These are phyloP conservation scores for Metarhizium anisopliae DNA, from an alignment of 2,329 filamentous ascomycete genomes.

Conservation along the genomic window DNA sequence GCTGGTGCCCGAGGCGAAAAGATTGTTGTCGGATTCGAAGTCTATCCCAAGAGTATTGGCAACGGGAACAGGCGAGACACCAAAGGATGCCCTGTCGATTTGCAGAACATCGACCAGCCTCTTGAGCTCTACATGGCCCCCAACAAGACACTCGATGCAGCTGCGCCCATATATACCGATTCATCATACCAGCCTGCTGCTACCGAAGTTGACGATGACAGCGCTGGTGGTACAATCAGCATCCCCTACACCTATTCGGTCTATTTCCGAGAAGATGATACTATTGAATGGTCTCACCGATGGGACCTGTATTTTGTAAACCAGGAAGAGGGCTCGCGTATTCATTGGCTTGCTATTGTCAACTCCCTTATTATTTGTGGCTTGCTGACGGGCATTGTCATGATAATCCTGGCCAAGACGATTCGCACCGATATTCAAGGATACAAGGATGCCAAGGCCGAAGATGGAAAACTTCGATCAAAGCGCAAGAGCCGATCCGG, in stretches of 20 bases:
- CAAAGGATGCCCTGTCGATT: slow-evolving; percentile 57
- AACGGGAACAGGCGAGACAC: slow-evolving; percentile 48
- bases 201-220: slow-evolving; percentile 43
- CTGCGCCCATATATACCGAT: slow-evolving; percentile 39
- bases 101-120: slow-evolving; percentile 52
- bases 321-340: slow-evolving; percentile 70
- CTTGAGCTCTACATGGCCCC: slow-evolving; percentile 61
- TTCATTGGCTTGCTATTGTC: slow-evolving; percentile 82
- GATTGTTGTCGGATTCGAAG: slow-evolving; percentile 80
- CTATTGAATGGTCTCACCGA: slow-evolving; percentile 71
- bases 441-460: slow-evolving; percentile 55
- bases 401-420: slow-evolving; percentile 73
- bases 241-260: slow-evolving; percentile 86
- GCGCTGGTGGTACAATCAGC: slow-evolving; percentile 56
- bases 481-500: slow-evolving; percentile 38
- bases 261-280: slow-evolving; percentile 77
- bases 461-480: slow-evolving; percentile 54
- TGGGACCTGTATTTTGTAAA: slow-evolving; percentile 91
- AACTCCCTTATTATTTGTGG: slow-evolving; percentile 81
- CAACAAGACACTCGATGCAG: slow-evolving; percentile 44
- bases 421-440: slow-evolving; percentile 71
- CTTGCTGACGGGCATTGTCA: slow-evolving; percentile 67
- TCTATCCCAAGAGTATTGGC: slow-evolving; percentile 78
- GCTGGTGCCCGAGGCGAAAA: slow-evolving; percentile 64
- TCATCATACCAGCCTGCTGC: slow-evolving; percentile 45